Evolutionary conservation across 352 stramenopile species (phyloP), one percentile per base, ranked within the genome.

Genomic region (Globisporangium viniferum): DNA sequence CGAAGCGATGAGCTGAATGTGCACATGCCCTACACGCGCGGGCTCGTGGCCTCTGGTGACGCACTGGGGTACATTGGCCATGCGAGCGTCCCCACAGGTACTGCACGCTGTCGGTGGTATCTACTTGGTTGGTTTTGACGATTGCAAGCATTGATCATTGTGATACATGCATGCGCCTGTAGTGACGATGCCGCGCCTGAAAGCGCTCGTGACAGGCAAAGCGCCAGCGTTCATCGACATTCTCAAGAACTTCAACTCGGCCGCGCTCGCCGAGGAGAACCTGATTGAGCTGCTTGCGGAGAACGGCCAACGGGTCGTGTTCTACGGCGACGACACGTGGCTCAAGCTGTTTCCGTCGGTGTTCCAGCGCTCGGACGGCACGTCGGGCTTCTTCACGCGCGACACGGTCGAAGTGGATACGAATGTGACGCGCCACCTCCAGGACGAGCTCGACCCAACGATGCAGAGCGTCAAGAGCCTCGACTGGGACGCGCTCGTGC

Each of bases 251-350:
- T 95, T 97, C 63, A 94, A 97, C 64, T 96, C 90, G 3, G 89
- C 78, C 27, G 82, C 82, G n/a, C 73, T 97, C 24, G 71, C 76
- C 0, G 84, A 95, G 27, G 77, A 86, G 14, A 96, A 95, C 58
- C 58, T 97, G 15, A 57, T 97, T 31, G 74, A 82, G 36, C 53
- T 87, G 33, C 69, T 97, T 35, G 64, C 55, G 22, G 68, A 74
- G 4, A 77, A 72, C 35, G 84, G 79, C 5, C 78, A 80, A 33
- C 75, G 79, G 3, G 76, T 95, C 48, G 90, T 96, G 49, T 92
- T 97, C 67, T 97, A 96, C 68, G 90, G 90, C 14, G 90, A 97
- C 70, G 90, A 97, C 68, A 97, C 90, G 70, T 97, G 90, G 90
- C 85, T 97, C 31, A 91, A 92, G 69, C 70, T 97, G 12, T 97